Evolutionary conservation across 441 rosid genomes (phyloP).

Genomic region (Gossypium armourianum): DNA sequence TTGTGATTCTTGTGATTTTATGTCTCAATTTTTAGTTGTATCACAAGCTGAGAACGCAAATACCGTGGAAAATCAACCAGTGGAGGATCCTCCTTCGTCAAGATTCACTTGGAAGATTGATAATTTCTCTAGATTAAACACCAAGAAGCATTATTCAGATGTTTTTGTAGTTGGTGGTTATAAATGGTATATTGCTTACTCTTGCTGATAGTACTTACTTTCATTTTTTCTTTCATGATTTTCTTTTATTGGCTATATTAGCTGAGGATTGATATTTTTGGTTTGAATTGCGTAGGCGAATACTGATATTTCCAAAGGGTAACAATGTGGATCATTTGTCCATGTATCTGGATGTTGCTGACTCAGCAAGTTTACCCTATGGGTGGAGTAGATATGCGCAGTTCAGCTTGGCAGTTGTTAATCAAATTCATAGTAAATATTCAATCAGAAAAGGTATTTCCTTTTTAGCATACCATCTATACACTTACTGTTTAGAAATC

Average conservation of each 20-base stretch:
- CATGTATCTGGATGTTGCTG: conserved; percentile 46
- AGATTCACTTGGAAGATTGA: conserved; percentile 43
- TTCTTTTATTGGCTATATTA: neutral
- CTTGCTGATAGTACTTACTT: neutral
- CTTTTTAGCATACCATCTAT: neutral
- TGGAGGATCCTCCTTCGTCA: conserved; percentile 36
- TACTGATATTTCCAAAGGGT: conserved; percentile 40
- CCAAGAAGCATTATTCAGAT: conserved; percentile 38
- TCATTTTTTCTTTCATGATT: no score
- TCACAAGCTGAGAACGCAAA: conserved; percentile 30
- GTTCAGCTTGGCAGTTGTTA: conserved; percentile 40
- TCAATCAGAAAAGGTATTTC: conserved; percentile 36
- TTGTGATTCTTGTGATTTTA: conserved; percentile 6
- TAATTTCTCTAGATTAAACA: conserved; percentile 34
- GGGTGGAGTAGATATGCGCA: conserved; percentile 49
- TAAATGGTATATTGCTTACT: conserved; percentile 29
- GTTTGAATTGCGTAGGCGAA: conserved; percentile 27
- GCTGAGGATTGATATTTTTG: neutral
- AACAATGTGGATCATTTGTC: conserved; percentile 43
- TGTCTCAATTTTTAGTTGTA: conserved; percentile 19
- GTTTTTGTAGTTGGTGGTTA: conserved; percentile 32
- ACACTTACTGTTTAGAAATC: neutral
- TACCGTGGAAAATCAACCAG: conserved; percentile 28
- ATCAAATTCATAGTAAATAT: conserved; percentile 35
- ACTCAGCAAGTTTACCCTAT: conserved; percentile 34